These are phyloP conservation scores for Skeletonema grethae DNA, from an alignment of 108 stramenopile species.

Conservation along the genomic window DNA sequence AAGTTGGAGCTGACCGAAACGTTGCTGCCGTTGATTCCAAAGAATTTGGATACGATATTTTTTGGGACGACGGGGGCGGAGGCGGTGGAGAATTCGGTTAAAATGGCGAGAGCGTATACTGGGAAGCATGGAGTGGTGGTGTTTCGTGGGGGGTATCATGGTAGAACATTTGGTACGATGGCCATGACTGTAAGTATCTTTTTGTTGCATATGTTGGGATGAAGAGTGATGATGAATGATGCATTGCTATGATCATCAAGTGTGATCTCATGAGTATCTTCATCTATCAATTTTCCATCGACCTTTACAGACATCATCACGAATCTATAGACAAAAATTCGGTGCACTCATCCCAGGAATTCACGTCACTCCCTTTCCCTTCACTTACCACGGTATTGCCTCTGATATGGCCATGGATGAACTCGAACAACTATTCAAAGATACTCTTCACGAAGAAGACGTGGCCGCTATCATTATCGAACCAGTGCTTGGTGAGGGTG, in stretches of 20 bases:
- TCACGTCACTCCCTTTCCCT: slow-evolving; percentile 52
- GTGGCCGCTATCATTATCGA: slow-evolving; percentile 65
- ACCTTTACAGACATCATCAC: slow-evolving; percentile 24
- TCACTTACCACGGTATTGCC: slow-evolving; percentile 45
- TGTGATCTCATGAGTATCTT: background rate
- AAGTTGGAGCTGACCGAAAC: slow-evolving; percentile 62
- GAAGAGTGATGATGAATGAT: background rate
- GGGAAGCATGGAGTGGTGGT: slow-evolving; percentile 65
- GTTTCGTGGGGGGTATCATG: slow-evolving; percentile 70
- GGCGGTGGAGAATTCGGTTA: slow-evolving; percentile 74
- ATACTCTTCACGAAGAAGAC: slow-evolving; percentile 51
- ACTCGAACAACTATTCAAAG: slow-evolving; percentile 49
- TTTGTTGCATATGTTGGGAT: background rate
- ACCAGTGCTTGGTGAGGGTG: slow-evolving; percentile 70
- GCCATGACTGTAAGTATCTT: slow-evolving; percentile 59
- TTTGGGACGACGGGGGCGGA: slow-evolving; percentile 74
- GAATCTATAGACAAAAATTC: slow-evolving; percentile 35
- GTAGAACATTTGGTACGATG: slow-evolving; percentile 73
- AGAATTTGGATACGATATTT: slow-evolving; percentile 57
- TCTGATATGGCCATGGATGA: slow-evolving; percentile 38
- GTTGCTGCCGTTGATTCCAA: slow-evolving; percentile 30
- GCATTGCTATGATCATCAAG: background rate
- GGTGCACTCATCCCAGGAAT: slow-evolving; percentile 15
- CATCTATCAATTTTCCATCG: too few species aligned
- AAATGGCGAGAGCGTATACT: slow-evolving; percentile 68